Evolutionary conservation across 2,329 filamentous ascomycete genomes (phyloP), one percentile per base, ranked within the genome.

Genomic region (Cytospora mali): DNA sequence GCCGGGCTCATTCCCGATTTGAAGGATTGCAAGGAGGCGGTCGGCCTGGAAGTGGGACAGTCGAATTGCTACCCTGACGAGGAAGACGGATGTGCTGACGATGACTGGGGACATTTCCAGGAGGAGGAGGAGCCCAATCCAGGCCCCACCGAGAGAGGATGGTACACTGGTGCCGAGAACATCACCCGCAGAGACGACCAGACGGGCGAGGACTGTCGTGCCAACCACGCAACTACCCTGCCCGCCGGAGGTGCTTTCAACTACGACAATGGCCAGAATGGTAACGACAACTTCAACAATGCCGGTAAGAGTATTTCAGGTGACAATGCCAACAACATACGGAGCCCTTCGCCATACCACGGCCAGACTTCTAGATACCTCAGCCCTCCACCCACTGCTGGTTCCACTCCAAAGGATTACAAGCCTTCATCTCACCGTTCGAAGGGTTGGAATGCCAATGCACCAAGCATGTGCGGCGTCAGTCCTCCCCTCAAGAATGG

Each of bases 11-110:
- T 64, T 9, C 62, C 62, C 25, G 13, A 62, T 25, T n/a, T 64
- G 23, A 29, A 54, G 39, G 62, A 64, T 10, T 64, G 58, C 58
- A 64, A 57, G 25, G 62, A 57, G 33, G 62, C 62, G 10, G 4
- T 61, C 10, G 53, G 62, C 7, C 58, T 42, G 39, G 25, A 14
- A 4, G 29, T 62, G 14, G 58, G 49, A 14, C 10, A 31, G 14
- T 61, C 62, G 6, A 51, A 62, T 7, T 51, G 42, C n/a, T 58
- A 64, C 33, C 35, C 58, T 6, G 39, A 29, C 4, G 58, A 62
- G 14, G 49, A 64, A 16, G 39, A 35, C 16, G 50, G 54, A 25
- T 25, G 35, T 28, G 58, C 62, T 64, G 31, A 64, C 58, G n/a
- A 48, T 4, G n/a, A 21, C 18, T 29, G n/a, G 35, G 50, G 58